Conservation (phyloP, 1,284 basidiomycete species). For the Trichosporon inkin region DNA sequence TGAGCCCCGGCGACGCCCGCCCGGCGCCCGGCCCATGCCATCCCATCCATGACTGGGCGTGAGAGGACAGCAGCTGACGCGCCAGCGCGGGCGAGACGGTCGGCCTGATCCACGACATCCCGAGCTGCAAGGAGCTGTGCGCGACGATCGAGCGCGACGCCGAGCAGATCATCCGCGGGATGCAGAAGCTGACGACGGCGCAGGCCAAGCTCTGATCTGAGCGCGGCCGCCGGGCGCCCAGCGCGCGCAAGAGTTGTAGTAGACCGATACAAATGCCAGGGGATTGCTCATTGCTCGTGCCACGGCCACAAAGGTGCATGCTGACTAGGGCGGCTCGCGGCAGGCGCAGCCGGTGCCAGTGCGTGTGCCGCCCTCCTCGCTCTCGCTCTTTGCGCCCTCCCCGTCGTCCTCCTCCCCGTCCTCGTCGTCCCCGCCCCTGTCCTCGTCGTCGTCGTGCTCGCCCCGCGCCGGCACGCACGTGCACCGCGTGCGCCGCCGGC, state of each 20-base stretch:
- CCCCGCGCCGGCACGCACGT: constrained; percentile 20
- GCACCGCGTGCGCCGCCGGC: constrained; percentile 36
- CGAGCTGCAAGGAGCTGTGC: constrained; percentile 73
- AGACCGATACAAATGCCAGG: too few species aligned
- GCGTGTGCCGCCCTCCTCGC: constrained; percentile 1
- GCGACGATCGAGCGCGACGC: constrained; percentile 70
- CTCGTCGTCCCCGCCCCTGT: neutral
- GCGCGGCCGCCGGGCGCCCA: too few species aligned
- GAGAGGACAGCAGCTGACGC: neutral
- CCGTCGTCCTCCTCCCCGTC: constrained; percentile 17
- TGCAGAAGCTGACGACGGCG: constrained; percentile 40
- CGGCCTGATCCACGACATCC: constrained; percentile 82
- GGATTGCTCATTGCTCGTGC: too few species aligned
- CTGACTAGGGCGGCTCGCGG: neutral
- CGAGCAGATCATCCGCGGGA: constrained; percentile 62
- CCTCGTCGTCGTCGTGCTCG: constrained; percentile 7
- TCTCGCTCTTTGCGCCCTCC: constrained; percentile 17
- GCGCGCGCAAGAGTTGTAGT: neutral
- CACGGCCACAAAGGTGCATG: neutral
- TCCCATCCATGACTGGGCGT: too few species aligned
- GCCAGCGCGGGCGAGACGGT: constrained; percentile 64
- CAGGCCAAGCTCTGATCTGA: constrained; percentile 28
- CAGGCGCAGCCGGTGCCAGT: neutral
- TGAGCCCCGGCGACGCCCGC: too few species aligned
- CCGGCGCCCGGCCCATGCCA: too few species aligned